Evolutionary conservation across 2,329 filamentous ascomycete genomes (phyloP).

Genomic region (Emericellopsis atlantica): DNA sequence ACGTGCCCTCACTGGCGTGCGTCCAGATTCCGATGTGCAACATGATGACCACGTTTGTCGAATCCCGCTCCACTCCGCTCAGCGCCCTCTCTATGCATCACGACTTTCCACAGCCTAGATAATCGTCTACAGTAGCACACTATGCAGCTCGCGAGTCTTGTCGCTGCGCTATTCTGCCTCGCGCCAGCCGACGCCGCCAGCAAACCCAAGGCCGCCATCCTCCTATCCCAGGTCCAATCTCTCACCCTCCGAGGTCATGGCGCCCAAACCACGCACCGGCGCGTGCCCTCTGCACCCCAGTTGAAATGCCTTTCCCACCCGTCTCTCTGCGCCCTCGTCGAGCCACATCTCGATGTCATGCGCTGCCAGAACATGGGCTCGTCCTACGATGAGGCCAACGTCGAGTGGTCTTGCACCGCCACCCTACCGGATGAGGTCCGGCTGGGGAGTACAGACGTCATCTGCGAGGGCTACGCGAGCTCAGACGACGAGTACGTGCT

Average conservation of each 20-base stretch:
- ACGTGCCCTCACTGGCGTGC: no score
- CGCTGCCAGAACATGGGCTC: conserved; percentile 79
- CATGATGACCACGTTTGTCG: no score
- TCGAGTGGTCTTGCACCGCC: conserved; percentile 81
- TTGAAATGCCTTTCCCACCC: conserved; percentile 61
- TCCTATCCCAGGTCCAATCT: conserved; percentile 52
- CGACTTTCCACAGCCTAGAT: no score
- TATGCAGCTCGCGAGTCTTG: neutral
- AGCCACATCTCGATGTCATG: conserved; percentile 59
- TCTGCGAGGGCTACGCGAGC: conserved; percentile 77
- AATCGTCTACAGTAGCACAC: neutral
- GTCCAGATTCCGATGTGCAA: no score
- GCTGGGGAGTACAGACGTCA: conserved; percentile 76
- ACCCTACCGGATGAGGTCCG: conserved; percentile 47
- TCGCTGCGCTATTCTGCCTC: conserved; percentile 3
- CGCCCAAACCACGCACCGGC: conserved; percentile 60
- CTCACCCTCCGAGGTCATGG: conserved; percentile 60
- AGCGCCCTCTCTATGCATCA: no score
- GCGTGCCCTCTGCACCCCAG: conserved; percentile 64
- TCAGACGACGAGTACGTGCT: conserved; percentile 76
- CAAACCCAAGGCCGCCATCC: conserved; percentile 30
- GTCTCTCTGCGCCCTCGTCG: conserved; percentile 54
- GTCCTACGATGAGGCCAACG: conserved; percentile 69
- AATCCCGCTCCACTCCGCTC: no score
- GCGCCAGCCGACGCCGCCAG: conserved; percentile 7